Evolutionary conservation across 2,329 filamentous ascomycete genomes (phyloP), one percentile per base, ranked within the genome.

Genomic region (Nannizziopsis arthrosporioides): DNA sequence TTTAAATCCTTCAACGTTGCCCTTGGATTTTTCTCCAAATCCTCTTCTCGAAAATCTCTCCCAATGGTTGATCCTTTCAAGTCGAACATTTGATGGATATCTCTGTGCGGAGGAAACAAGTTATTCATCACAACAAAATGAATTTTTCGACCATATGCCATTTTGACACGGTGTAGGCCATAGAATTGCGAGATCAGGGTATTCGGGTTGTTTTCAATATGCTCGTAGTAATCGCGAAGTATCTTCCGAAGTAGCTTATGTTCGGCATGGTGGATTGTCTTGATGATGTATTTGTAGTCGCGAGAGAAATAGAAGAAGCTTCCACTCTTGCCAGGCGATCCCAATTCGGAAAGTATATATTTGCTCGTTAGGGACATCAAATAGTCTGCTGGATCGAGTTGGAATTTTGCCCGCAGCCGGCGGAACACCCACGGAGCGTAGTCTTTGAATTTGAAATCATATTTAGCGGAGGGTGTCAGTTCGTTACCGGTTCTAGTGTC

Each of bases 51-150:
- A 64, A 92, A 90, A 64, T 96, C 87, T 61, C 92, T 80, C 11
- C 92, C 92, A 56, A 96, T 80, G 0, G 90, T 96, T 5, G 92
- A 96, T 7, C 92, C 92, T 69, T 98, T 98, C 57, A 98, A 68
- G 65, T 98, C 92, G 61, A 94, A 98, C 2, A 89, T 98, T 61
- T 87, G 81, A 69, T 98, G 92, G 52, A 98, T 96, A 65, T 98
- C 92, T 57, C 90, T 80, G 68, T 98, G 92, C 5, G 92, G 90
- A 10, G 92, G 92, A 61, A 98, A 98, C 12, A 98, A 77, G 65
- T 98, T 98, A 73, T 98, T 98, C 92, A 98, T 98, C 63, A 98
- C 89, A 51, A 98, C 92, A 59, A 98, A 98, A 67, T 98, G 92
- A 48, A 96, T 95, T 71, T 98, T 98, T 62, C 90, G 84, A 53